Evolutionary conservation across 2,329 filamentous ascomycete species (phyloP).

Genomic region (Aureobasidium sp.): DNA sequence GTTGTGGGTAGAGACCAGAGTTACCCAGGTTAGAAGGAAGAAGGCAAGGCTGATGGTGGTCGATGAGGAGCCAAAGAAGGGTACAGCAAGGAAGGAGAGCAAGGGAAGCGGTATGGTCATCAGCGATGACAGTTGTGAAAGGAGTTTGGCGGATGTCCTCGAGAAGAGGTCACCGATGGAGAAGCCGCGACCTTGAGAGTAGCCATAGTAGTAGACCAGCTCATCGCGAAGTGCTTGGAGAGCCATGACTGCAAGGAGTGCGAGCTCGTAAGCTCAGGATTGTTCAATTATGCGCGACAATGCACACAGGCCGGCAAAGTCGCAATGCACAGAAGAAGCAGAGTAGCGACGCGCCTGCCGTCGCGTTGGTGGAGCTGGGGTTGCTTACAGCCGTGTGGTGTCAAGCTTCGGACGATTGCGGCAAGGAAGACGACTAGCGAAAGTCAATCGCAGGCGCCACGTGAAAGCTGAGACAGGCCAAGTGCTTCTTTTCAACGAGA

Average conservation of each 20-base stretch:
- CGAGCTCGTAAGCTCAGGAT: background rate
- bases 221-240: conserved; percentile 23
- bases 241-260: conserved; percentile 6
- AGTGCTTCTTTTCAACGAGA: background rate
- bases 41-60: conserved; percentile 80
- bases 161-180: conserved; percentile 22
- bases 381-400: background rate
- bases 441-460: conserved; percentile 1
- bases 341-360: background rate
- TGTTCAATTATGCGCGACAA: background rate
- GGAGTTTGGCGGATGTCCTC: conserved; percentile 21
- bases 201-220: conserved; percentile 25
- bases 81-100: conserved; percentile 62
- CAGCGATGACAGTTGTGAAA: conserved; percentile 26
- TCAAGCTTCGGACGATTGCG: background rate
- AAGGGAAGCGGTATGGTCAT: conserved; percentile 34
- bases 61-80: conserved; percentile 65
- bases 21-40: conserved; percentile 87
- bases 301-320: background rate
- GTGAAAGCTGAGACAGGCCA: background rate
- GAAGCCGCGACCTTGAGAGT: conserved; percentile 25
- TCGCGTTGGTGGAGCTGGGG: background rate
- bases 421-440: background rate
- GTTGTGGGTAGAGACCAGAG: conserved; percentile 69
- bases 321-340: background rate